Base-by-base conservation (phyloP, 345 rosid genomes). In the Mangifera indica region DNA sequence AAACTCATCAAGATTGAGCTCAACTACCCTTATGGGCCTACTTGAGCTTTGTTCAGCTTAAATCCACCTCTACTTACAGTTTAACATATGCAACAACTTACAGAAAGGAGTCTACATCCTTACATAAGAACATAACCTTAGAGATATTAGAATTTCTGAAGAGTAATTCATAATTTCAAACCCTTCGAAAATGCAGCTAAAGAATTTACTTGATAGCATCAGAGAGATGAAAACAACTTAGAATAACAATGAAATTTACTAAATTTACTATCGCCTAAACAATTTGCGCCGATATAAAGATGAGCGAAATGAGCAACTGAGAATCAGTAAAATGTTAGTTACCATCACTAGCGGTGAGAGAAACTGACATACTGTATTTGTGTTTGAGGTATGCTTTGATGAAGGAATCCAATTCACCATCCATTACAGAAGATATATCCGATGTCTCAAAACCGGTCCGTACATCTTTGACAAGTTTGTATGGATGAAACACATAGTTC, bases 401-500 rank as follows among this genome's bases (percentile, higher is more conserved):
- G 79, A 90, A 92, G 57, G 87, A 83, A 20, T 88, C 97, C 74
- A 95, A 76, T 51, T 95, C 99, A 26, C 99, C 99, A 70, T 95
- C 97, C 97, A 90, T 92, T n/a, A 95, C 93, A 48, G 97, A 90
- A 37, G 81, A 57, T 64, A 95, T 83, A 78, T 92, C 99, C 0
- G 96, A 87, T 60, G 99, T 92, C 76, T 90, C 99, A 0, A 75
- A 63, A 29, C 91, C 82, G 9, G 97, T 90, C 53, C 99, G 78
- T 3, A 92, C 90, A 70, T 95, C 99, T 73, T 95, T 92, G 55
- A 95, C 97, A 9, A 95, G 91, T 80, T 95, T 95, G 83, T 95
- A 92, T 0, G 99, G 99, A 83, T 95, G 98, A 82, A 95, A 92
- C 22, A 95, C 99, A 17, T 92, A 92, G 81, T 95, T 92, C 72